A percentile compares a stretch with the other conserved stretches of the same genome.
These are phyloP conservation scores for Phytophthora uliginosa DNA, from an alignment of 352 stramenopile genomes.

Conservation along the genomic window DNA sequence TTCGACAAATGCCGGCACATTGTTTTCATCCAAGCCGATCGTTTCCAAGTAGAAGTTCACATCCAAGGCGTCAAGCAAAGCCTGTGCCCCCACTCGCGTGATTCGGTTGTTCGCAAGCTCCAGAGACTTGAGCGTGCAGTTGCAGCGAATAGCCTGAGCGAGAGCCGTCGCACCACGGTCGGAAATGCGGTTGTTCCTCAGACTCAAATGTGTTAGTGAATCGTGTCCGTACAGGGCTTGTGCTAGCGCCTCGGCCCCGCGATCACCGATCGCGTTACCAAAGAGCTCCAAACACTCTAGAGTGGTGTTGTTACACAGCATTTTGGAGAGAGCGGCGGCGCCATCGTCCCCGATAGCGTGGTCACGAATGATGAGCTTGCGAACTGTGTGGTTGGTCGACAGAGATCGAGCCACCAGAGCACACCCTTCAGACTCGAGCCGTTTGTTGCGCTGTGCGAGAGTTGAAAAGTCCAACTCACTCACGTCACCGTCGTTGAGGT, in stretches of 20 bases:
- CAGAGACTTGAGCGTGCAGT: constrained; percentile 69
- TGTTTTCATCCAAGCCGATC: constrained; percentile 67
- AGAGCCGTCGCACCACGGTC: constrained; percentile 59
- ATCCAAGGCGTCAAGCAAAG: constrained; percentile 69
- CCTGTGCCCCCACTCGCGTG: constrained; percentile 49
- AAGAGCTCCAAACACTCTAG: constrained; percentile 77
- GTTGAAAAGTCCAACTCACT: constrained; percentile 79
- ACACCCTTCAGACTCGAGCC: constrained; percentile 59
- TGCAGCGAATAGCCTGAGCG: constrained; percentile 71
- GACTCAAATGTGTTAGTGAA: constrained; percentile 61
- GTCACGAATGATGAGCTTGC: constrained; percentile 71
- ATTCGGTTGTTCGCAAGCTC: constrained; percentile 74
- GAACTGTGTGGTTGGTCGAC: constrained; percentile 68
- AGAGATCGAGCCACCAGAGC: constrained; percentile 74
- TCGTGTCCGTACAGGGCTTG: constrained; percentile 81
- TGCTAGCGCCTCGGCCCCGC: constrained; percentile 63
- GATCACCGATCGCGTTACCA: constrained; percentile 77
- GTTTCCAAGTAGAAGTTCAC: constrained; percentile 74
- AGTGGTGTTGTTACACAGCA: constrained; percentile 77
- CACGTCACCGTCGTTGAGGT: constrained; percentile 70
- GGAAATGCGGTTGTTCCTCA: constrained; percentile 75
- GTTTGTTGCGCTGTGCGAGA: constrained; percentile 65
- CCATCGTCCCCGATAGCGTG: constrained; percentile 77
- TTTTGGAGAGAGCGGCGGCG: constrained; percentile 70
- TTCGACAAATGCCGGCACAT: constrained; percentile 48